Base-by-base conservation (phyloP, 1,284 basidiomycete genomes). In the Rhodotorula sp. region DNA sequence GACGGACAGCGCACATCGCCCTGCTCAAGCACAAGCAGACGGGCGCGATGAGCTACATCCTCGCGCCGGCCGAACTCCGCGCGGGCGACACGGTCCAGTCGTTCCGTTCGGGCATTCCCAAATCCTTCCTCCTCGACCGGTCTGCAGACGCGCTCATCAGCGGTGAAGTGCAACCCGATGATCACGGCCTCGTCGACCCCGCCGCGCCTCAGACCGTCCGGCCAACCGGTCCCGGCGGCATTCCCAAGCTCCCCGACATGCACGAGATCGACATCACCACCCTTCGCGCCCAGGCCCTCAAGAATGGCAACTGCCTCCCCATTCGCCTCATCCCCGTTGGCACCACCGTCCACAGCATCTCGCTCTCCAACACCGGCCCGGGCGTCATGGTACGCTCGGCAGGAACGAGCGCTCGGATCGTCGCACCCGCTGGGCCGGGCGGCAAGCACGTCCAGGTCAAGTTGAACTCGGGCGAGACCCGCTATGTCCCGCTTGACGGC, bases 301-400 rank as follows among this genome's bases (percentile, higher is more conserved):
- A 90, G 79, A 89, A 91, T 0, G 95, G 95, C 55, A 98, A 99
- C 79, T 93, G 95, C 62, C 86, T 99, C 22, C 94, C 93, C 0
- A 83, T 99, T 62, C 87, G 89, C 63, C 87, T 97, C 72, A 93
- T 98, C 74, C 95, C 95, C 0, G 87, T 91, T 39, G 94, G 94
- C 24, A 96, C 94, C 10, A 86, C 90, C 77, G 88, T 98, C 70
- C 94, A 98, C 84, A 90, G 87, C 78, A 85, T 99, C 73, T 84
- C 90, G 0, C 86, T 97, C 64, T 83, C 86, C 57, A 89, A 91
- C 0, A 81, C 86, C 9, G 92, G 92, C 6, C 88, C 88, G 27
- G 92, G 88, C 58, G 86, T 90, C 68, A 88, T 98, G 60, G 90
- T 94, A 20, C 89, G 95, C 54, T 88, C 92, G 7, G 95, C 96